Percentiles rank a stretch among this genome's conserved stretches.
Conservation (phyloP, 805 yeast species). For the Metschnikowia picachoensis region DNA sequence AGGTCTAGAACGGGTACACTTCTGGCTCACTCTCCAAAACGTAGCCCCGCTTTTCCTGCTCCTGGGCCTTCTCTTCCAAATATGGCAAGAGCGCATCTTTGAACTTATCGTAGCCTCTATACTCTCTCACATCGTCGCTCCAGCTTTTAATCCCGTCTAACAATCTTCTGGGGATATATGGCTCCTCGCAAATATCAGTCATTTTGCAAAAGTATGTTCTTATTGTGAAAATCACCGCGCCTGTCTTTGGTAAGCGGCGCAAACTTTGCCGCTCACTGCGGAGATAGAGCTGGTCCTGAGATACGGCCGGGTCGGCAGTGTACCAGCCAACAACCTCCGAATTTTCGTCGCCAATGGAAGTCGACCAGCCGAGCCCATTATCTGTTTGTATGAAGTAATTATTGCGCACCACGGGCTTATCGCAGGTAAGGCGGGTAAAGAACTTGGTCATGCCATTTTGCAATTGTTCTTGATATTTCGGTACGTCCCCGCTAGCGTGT, state of each 20-base stretch:
- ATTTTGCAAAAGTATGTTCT: constrained; percentile 62
- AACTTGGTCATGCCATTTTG: constrained; percentile 64
- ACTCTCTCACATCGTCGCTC: constrained; percentile 56
- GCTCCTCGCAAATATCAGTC: constrained; percentile 52
- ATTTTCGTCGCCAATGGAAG: constrained; percentile 55
- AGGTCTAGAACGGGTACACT: constrained; percentile 31
- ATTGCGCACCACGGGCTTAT: constrained; percentile 63
- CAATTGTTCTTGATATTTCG: constrained; percentile 56
- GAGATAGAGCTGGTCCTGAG: constrained; percentile 46
- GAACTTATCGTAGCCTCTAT: constrained; percentile 55
- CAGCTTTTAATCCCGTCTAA: constrained; percentile 57
- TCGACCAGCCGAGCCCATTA: constrained; percentile 59
- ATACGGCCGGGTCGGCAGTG: constrained; percentile 50
- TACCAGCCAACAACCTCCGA: constrained; percentile 57
- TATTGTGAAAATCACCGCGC: constrained; percentile 56
- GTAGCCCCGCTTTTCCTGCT: constrained; percentile 45
- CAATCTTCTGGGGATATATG: constrained; percentile 57
- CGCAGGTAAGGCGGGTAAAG: constrained; percentile 52
- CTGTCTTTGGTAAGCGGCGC: constrained; percentile 56
- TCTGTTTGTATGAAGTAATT: constrained; percentile 66
- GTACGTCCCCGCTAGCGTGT: constrained; percentile 67
- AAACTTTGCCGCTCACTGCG: constrained; percentile 65
- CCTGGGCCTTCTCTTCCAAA: constrained; percentile 43
- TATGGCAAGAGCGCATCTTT: constrained; percentile 54
- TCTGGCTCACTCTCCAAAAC: constrained; percentile 37